A percentile compares a stretch with the other conserved stretches of the same genome.
Conservation (phyloP, 2,329 filamentous ascomycete genomes). For the Pseudocercospora vitis region DNA sequence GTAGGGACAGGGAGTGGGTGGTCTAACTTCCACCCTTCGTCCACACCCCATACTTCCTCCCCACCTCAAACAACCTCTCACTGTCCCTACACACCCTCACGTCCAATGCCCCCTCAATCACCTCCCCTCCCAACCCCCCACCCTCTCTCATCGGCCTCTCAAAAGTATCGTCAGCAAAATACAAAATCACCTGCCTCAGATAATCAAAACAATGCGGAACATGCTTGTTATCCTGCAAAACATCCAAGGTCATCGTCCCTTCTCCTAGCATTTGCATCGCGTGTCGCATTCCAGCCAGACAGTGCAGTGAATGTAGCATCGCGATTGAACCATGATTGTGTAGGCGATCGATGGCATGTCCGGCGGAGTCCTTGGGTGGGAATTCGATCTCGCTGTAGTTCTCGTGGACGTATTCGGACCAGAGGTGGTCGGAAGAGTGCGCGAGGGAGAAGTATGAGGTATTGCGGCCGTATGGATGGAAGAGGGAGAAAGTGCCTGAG, state of each 20-base stretch:
- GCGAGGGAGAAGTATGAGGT: conserved; percentile 11
- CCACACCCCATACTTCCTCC: background rate
- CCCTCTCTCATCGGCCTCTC: background rate
- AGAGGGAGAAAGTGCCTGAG: background rate
- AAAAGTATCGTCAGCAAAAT: conserved; percentile 12
- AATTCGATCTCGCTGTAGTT: conserved; percentile 6
- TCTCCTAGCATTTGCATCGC: conserved; percentile 7
- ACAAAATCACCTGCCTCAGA: conserved; percentile 8
- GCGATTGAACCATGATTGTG: conserved; percentile 8
- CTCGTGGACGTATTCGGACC: conserved; percentile 6
- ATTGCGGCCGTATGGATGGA: conserved; percentile 3
- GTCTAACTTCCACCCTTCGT: too few species aligned
- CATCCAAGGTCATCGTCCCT: conserved; percentile 2
- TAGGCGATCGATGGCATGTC: background rate
- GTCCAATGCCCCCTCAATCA: background rate
- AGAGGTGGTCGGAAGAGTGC: conserved; percentile 4
- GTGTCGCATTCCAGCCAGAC: conserved; percentile 8
- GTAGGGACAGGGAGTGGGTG: too few species aligned
- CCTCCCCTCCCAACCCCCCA: background rate
- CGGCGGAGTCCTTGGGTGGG: conserved; percentile 6
- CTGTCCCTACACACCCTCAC: background rate
- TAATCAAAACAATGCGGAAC: conserved; percentile 14
- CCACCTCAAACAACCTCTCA: background rate
- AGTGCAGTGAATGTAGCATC: conserved; percentile 12
- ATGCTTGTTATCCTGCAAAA: conserved; percentile 4